phyloP scores from a whole-genome alignment of 176 grass and related monocot genomes.

The Oryza coarctata region DNA sequence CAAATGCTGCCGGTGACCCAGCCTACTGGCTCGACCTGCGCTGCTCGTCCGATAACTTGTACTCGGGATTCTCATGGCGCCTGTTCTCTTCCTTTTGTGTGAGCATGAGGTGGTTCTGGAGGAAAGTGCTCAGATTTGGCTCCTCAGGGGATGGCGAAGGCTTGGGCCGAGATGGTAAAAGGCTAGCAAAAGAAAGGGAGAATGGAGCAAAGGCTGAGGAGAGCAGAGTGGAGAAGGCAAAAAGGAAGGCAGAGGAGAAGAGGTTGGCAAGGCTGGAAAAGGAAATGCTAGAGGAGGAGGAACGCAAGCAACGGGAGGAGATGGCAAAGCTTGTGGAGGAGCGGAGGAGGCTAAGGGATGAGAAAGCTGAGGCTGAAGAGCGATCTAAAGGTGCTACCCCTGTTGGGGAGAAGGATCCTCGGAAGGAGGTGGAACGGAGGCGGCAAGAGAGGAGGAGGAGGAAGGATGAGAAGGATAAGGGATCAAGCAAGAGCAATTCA shows the following conservation, averaged over 20 bases:
- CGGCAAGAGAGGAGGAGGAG: constrained; percentile 74
- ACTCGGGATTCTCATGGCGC: constrained; percentile 47
- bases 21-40: constrained; percentile 53
- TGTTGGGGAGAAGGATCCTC: constrained; percentile 70
- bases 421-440: constrained; percentile 57
- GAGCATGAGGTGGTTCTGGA: constrained; percentile 53
- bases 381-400: constrained; percentile 58
- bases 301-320: constrained; percentile 93
- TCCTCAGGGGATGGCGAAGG: constrained; percentile 37
- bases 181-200: constrained; percentile 53
- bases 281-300: constrained; percentile 94
- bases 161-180: constrained; percentile 42
- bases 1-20: constrained; percentile 30
- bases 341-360: constrained; percentile 76
- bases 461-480: constrained; percentile 80
- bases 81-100: constrained; percentile 36
- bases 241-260: constrained; percentile 90
- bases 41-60: constrained; percentile 42
- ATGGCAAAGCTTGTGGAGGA: constrained; percentile 87
- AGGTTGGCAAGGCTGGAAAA: constrained; percentile 79
- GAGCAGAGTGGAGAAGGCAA: constrained; percentile 73
- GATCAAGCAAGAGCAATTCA: constrained; percentile 88
- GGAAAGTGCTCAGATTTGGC: constrained; percentile 60
- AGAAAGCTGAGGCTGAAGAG: constrained; percentile 80
- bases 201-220: constrained; percentile 65